Conservation (phyloP, 768 basidiomycete genomes). For the Hebeloma cylindrosporum region DNA sequence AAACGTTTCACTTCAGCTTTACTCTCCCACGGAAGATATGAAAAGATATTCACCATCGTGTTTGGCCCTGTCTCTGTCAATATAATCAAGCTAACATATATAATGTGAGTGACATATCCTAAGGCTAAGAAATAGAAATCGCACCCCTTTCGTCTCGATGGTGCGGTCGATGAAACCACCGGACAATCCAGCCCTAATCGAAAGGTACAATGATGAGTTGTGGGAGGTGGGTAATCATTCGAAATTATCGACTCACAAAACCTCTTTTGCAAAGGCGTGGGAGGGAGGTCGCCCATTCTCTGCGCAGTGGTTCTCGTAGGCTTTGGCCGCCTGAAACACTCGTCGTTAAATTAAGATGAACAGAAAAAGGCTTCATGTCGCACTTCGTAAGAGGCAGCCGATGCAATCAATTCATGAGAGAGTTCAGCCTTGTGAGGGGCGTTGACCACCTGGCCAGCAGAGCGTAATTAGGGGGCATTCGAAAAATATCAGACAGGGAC, state of each 20-base stretch:
- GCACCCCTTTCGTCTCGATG: conserved; percentile 54
- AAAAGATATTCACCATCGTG: no score
- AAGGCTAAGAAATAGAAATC: conserved; percentile 10
- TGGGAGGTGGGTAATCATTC: neutral
- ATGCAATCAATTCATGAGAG: conserved; percentile 68
- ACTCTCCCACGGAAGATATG: no score
- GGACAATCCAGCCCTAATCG: conserved; percentile 48
- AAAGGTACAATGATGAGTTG: neutral
- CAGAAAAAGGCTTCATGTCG: neutral
- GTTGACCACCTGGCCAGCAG: conserved; percentile 41
- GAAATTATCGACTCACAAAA: conserved; percentile 35
- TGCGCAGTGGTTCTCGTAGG: conserved; percentile 54
- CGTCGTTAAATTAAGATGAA: neutral
- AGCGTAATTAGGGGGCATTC: conserved; percentile 2
- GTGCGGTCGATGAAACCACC: conserved; percentile 54
- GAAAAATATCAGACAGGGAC: neutral
- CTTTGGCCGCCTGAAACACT: conserved; percentile 55
- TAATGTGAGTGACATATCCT: neutral
- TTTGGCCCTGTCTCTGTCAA: conserved; percentile 25
- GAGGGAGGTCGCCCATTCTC: conserved; percentile 46
- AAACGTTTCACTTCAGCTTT: no score
- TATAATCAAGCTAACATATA: conserved; percentile 20
- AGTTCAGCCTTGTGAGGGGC: conserved; percentile 56
- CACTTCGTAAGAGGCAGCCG: conserved; percentile 66
- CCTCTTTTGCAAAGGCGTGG: conserved; percentile 62